Conservation (phyloP, 2,329 filamentous ascomycete genomes). For the Colletotrichum sp. region DNA sequence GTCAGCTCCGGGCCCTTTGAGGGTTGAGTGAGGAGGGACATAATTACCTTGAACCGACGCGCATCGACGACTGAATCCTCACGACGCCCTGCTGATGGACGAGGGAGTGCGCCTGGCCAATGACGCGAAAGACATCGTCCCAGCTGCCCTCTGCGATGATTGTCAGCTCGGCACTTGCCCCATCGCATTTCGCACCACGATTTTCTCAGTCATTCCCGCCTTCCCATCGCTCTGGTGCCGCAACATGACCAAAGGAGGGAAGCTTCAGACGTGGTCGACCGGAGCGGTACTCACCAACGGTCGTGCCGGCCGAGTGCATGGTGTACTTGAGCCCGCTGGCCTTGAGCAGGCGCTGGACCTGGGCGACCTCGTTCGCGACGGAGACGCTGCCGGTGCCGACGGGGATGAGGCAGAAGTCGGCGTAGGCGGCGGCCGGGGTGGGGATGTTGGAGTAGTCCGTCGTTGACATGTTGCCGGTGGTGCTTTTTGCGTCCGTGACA, state of each 20-base stretch:
- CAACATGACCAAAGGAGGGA: too few species aligned
- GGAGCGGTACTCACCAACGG: constrained; percentile 68
- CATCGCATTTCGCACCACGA: too few species aligned
- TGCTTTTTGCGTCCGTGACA: background rate
- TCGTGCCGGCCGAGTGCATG: constrained; percentile 95
- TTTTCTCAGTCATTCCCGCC: too few species aligned
- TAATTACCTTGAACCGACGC: constrained; percentile 75
- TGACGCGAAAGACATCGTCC: constrained; percentile 84
- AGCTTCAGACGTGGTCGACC: too few species aligned
- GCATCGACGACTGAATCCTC: constrained; percentile 87
- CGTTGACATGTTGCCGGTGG: background rate
- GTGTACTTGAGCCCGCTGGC: constrained; percentile 80
- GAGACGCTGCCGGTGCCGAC: constrained; percentile 81
- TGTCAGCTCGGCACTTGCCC: constrained; percentile 46
- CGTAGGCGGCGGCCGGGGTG: constrained; percentile 79
- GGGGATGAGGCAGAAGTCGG: constrained; percentile 91
- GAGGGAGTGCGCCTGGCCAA: constrained; percentile 83
- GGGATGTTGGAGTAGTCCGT: constrained; percentile 55
- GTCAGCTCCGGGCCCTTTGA: background rate
- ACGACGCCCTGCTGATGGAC: constrained; percentile 79
- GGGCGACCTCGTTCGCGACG: constrained; percentile 83
- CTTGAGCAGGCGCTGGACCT: constrained; percentile 84
- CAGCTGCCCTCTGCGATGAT: constrained; percentile 87
- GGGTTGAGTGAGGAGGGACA: constrained; percentile 28
- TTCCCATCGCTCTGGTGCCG: too few species aligned